These are phyloP conservation scores for Epichloe coenophiala DNA, from an alignment of 2,329 filamentous ascomycete species.

Conservation along the genomic window DNA sequence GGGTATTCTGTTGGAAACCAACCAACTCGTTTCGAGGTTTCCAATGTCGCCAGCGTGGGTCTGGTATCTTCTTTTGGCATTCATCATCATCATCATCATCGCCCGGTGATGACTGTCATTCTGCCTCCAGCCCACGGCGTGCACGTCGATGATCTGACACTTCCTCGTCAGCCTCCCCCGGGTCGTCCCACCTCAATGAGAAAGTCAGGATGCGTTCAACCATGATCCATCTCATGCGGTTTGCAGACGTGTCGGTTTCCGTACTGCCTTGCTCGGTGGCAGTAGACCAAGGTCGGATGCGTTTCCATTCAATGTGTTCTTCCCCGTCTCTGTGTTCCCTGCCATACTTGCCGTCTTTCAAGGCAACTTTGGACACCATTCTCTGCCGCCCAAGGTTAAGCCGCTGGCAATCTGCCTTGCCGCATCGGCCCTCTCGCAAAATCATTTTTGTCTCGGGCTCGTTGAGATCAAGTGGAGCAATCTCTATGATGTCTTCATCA, in stretches of 20 bases:
- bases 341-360: slow-evolving; percentile 22
- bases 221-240: slow-evolving; percentile 24
- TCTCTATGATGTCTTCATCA: slow-evolving; percentile 23
- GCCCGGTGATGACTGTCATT: not conserved
- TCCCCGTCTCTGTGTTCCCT: slow-evolving; percentile 9
- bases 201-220: slow-evolving; percentile 25
- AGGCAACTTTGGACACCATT: slow-evolving; percentile 25
- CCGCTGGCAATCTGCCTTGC: slow-evolving; percentile 20
- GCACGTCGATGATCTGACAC: slow-evolving; percentile 5
- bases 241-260: slow-evolving; percentile 15
- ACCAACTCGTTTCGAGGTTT: too few species aligned
- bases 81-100: too few species aligned
- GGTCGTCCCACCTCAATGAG: slow-evolving; percentile 22
- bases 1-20: too few species aligned
- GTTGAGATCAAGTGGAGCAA: slow-evolving; percentile 20
- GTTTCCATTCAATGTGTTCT: slow-evolving; percentile 15
- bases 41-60: not conserved
- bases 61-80: not conserved
- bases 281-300: slow-evolving; percentile 20
- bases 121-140: not conserved
- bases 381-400: slow-evolving; percentile 21
- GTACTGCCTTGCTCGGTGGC: slow-evolving; percentile 13
- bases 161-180: slow-evolving; percentile 15
- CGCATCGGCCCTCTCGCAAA: slow-evolving; percentile 21
- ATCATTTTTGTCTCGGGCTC: slow-evolving; percentile 22